Evolutionary conservation across 495 filamentous ascomycete genomes (phyloP).

Genomic region (Podospora conica): DNA sequence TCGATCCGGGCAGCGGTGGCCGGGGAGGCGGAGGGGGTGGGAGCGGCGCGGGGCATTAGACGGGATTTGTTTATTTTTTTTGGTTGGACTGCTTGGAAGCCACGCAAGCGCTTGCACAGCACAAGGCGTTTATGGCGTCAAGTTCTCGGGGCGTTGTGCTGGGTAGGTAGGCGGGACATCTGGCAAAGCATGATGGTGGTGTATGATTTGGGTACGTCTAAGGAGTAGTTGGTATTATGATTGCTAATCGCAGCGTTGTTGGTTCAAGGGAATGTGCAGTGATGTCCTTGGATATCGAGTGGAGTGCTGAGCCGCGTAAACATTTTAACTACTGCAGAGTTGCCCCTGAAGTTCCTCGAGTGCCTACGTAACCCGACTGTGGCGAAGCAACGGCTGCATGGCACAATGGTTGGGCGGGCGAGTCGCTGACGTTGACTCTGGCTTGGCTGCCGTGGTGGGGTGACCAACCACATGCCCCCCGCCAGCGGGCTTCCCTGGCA

Average conservation of each 20-base stretch:
- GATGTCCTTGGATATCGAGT: too few relatives aligned
- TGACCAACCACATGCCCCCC: background rate
- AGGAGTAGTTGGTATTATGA: too few relatives aligned
- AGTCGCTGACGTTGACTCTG: conserved; percentile 5
- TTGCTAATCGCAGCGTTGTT: background rate
- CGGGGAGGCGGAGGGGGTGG: conserved; percentile 20
- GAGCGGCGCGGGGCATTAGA: conserved; percentile 5
- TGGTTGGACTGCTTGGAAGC: background rate
- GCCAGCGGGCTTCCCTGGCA: background rate
- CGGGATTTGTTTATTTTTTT: background rate
- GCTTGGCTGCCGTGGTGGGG: background rate
- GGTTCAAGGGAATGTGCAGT: too few relatives aligned
- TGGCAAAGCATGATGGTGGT: background rate
- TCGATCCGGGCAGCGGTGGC: conserved; percentile 53
- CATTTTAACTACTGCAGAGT: background rate
- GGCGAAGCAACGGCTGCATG: background rate
- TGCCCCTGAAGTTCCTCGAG: background rate
- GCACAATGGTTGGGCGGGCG: background rate
- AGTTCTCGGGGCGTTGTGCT: background rate
- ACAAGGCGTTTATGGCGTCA: conserved; percentile 4
- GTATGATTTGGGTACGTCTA: background rate
- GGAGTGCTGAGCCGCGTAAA: background rate
- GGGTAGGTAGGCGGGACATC: background rate
- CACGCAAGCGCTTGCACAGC: background rate
- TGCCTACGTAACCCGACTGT: background rate